These are phyloP conservation scores for Globisporangium barbulae DNA, from an alignment of 352 stramenopile genomes.

Conservation along the genomic window DNA sequence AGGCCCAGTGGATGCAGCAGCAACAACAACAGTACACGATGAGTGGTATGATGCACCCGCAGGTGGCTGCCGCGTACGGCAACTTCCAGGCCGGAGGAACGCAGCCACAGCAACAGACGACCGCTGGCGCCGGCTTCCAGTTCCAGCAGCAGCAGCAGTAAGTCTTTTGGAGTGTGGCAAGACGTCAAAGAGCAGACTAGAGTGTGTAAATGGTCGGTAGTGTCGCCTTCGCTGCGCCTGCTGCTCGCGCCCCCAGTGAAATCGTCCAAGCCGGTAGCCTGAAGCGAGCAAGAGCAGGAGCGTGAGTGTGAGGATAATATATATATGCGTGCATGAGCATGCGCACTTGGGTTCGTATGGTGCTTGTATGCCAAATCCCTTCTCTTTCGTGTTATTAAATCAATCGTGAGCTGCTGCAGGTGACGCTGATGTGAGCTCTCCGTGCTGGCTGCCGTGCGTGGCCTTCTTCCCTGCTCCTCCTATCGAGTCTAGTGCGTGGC, in stretches of 20 bases:
- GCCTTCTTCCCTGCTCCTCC: constrained; percentile 15
- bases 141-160: constrained; percentile 5
- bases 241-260: background rate
- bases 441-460: constrained; percentile 16
- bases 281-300: background rate
- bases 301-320: constrained; percentile 1
- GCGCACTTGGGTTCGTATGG: background rate
- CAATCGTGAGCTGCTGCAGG: constrained; percentile 14
- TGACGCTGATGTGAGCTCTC: constrained; percentile 10
- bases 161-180: background rate
- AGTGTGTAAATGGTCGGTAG: background rate
- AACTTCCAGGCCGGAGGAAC: constrained; percentile 12
- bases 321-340: constrained; percentile 3
- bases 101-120: background rate
- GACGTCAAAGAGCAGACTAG: background rate
- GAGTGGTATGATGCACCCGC: constrained; percentile 16
- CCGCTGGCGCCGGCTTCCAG: constrained; percentile 1
- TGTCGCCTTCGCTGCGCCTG: background rate
- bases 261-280: background rate
- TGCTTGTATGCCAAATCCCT: background rate
- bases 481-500: constrained; percentile 23
- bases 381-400: constrained; percentile 1
- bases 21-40: constrained; percentile 19
- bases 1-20: constrained; percentile 31
- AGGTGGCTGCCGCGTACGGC: constrained; percentile 3